Conservation (phyloP, 129 eudicot species). For the Erigeron canadensis region DNA sequence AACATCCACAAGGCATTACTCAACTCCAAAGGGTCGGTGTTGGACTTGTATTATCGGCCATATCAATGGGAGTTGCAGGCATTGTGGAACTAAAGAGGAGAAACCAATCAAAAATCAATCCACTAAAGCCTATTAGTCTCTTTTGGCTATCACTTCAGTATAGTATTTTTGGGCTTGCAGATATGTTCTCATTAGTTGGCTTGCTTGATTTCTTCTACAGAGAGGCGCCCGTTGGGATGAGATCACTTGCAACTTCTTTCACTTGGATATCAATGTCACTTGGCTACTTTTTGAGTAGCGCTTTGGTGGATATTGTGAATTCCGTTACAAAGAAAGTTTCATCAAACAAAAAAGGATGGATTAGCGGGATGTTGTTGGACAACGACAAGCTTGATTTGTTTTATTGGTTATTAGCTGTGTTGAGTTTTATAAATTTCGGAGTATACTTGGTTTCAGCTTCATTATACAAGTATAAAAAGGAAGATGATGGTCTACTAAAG, state of each 20-base stretch:
- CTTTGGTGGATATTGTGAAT: slow-evolving; percentile 51
- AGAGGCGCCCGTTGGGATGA: slow-evolving; percentile 75
- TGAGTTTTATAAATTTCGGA: slow-evolving; percentile 53
- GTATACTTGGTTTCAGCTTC: slow-evolving; percentile 54
- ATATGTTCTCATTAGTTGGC: slow-evolving; percentile 74
- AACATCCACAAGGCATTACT: slow-evolving; percentile 69
- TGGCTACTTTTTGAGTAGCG: slow-evolving; percentile 68
- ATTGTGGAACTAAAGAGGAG: slow-evolving; percentile 59
- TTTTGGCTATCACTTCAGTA: slow-evolving; percentile 76
- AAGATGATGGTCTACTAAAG: slow-evolving; percentile 28
- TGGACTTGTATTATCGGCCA: slow-evolving; percentile 62
- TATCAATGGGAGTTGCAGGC: slow-evolving; percentile 66
- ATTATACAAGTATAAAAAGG: slow-evolving; percentile 59
- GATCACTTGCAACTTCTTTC: slow-evolving; percentile 70
- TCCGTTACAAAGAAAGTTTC: slow-evolving; percentile 44
- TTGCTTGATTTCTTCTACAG: slow-evolving; percentile 71
- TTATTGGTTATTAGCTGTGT: slow-evolving; percentile 67
- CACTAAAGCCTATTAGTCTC: slow-evolving; percentile 52
- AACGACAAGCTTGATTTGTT: slow-evolving; percentile 49
- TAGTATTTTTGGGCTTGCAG: slow-evolving; percentile 70
- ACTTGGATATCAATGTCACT: slow-evolving; percentile 63
- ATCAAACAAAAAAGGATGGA: slow-evolving; percentile 60
- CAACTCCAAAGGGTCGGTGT: slow-evolving; percentile 77
- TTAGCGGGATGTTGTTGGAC: slow-evolving; percentile 52
- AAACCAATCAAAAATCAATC: slow-evolving; percentile 38